Evolutionary conservation across 768 basidiomycete genomes (phyloP), one percentile per base, ranked within the genome.

Genomic region (Pleurotus salmoneostramineus): DNA sequence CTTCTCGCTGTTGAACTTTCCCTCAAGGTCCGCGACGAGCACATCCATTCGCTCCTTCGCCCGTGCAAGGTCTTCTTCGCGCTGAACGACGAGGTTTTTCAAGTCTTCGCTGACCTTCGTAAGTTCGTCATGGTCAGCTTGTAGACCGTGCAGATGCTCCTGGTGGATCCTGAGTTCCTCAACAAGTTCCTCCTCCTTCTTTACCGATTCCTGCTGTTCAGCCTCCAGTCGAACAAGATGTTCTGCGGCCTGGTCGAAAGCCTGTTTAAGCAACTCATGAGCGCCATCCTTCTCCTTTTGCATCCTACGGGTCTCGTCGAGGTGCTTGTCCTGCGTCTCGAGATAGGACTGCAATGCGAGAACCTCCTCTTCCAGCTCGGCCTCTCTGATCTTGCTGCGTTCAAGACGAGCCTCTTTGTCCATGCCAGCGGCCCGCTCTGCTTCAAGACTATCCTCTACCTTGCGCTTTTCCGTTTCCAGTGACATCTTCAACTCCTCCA

Each of bases 371-470:
- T 93, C 88, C 2, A 98, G 78, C 59, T 93, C 87, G 33, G 78
- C 78, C 69, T 96, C 93, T n/a, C 87, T 84, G 62, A 84, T 83
- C 73, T 94, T 95, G 70, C 87, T 89, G 48, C 94, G 79, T 58
- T 92, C 87, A 1, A 98, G 78, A 10, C 92, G 75, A 3, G 81
- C 72, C 58, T 97, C 92, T 70, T 96, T 95, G 70, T 98, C 94
- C 46, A 90, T 63, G 1, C 83, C 83, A 5, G 95, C 78, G 7
- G 80, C 79, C 43, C 93, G 84, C 64, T 98, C 96, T 1, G 87
- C 89, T 48, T 88, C 87, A 12, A 99, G 79, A 14, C 89, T 85
- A 31, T 88, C 83, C 66, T 92, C 89, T 14, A 96, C 81, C 70
- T 83, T 87, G 57, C 82, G 74, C 74, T 96, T 96, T 68, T 93